Evolutionary conservation across 129 eudicot genomes (phyloP).

Genomic region (Calendula officinalis): DNA sequence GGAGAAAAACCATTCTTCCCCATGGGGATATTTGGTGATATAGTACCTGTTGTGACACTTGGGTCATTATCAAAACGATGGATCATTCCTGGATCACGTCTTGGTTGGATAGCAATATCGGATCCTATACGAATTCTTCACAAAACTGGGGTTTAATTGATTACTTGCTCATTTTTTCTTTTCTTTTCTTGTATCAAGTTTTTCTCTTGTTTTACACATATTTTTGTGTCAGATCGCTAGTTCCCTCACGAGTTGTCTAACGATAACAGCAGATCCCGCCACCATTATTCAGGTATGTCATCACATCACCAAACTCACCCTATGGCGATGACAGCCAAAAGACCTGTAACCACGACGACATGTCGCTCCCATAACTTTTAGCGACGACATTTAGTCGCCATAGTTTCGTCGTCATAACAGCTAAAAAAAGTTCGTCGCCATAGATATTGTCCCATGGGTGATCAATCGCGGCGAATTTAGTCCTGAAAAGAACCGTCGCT

Average conservation of each 20-base stretch:
- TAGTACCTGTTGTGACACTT: conserved; percentile 38
- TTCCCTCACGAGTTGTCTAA: conserved; percentile 30
- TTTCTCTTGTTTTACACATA: neutral
- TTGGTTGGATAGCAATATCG: conserved; percentile 38
- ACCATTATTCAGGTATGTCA: conserved; percentile 37
- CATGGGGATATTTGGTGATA: conserved; percentile 36
- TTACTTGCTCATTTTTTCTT: neutral
- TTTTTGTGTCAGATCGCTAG: conserved; percentile 25
- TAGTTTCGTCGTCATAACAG: too few species aligned
- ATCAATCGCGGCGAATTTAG: too few species aligned
- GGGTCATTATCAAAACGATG: conserved; percentile 44
- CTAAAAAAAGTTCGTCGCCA: too few species aligned
- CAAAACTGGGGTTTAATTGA: conserved; percentile 30
- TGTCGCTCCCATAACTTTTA: too few species aligned
- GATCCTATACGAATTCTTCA: conserved; percentile 34
- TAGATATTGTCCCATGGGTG: too few species aligned
- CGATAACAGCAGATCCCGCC: conserved; percentile 38
- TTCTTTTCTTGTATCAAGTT: neutral
- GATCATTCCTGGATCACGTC: conserved; percentile 46
- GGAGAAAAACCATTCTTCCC: conserved; percentile 40
- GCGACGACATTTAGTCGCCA: too few species aligned
- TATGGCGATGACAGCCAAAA: too few species aligned
- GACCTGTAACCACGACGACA: too few species aligned
- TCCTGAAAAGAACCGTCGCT: too few species aligned
- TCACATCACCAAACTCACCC: too few species aligned